Evolutionary conservation across 768 basidiomycete genomes (phyloP), one percentile per base, ranked within the genome.

Genomic region (Suillus subaureus): DNA sequence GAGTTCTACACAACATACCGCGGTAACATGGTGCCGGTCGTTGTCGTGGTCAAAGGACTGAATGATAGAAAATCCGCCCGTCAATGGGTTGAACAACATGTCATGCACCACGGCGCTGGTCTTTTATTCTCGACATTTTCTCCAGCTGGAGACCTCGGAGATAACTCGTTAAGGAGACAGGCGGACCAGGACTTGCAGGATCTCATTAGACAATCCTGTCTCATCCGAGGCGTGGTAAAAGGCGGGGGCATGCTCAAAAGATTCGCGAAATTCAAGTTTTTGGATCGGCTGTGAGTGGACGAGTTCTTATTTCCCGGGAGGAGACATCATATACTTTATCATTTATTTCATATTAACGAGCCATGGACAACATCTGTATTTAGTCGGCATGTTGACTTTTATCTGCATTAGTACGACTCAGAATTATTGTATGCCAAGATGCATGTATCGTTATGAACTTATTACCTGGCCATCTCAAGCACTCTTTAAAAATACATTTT

Each of bases 21-120:
- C 39, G 67, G 70, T 0, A 8, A 51, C 11, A 66, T 70, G 64
- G 66, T 67, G 15, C 69, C 69, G 0, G 54, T 70, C 28, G 43
- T 74, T 37, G 49, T 75, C 3, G 63, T 72, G 26, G 54, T 74
- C 7, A 45, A 56, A 4, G 67, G 67, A 4, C 57, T 67, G 37
- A 21, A 64, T 23, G 64, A 73, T 54, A 60, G 49, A 61, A 55
- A n/a, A 43, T 55, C 64, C 8, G 70, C 70, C 2, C 66, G 66
- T 26, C 63, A 65, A 3, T 52, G 51, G 51, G 51, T 52, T 8
- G 51, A 52, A 4, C 3, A 8, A 52, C 4, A 52, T 28, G 31
- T 28, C 16, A 28, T 28, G 51, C 16, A 52, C 8, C 3, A 28
- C 16, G 51, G 51, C 16, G 16, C 26, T 3, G 28, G 51, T 16